These are phyloP conservation scores for Russula griseocarnosa DNA, from an alignment of 768 basidiomycete species.

Conservation along the genomic window DNA sequence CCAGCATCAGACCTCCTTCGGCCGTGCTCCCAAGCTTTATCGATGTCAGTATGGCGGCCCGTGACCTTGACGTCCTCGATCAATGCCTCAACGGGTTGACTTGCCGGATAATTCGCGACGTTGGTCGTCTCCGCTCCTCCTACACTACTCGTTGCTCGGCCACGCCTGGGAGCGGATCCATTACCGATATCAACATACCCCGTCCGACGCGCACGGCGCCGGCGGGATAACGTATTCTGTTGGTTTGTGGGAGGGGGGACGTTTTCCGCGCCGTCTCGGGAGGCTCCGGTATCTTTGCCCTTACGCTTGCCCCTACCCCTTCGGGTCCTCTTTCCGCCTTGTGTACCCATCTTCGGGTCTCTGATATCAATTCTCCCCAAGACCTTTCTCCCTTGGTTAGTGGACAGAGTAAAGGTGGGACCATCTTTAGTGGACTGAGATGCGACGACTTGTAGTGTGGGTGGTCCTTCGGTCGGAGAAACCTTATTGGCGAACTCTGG, in stretches of 20 bases:
- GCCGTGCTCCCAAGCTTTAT: not conserved
- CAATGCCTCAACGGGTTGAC: not conserved
- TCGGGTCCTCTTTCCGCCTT: conserved; percentile 3
- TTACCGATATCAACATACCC: not conserved
- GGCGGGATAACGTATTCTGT: conserved; percentile 3
- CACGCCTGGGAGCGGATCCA: not conserved
- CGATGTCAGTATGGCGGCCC: not conserved
- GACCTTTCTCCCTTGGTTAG: not conserved
- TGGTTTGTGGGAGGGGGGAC: conserved; percentile 5
- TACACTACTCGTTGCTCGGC: not conserved
- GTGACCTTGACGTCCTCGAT: not conserved
- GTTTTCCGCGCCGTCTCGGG: conserved; percentile 11
- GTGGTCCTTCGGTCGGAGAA: not conserved
- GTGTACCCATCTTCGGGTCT: conserved; percentile 1
- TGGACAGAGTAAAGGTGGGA: not conserved
- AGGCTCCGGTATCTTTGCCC: not conserved
- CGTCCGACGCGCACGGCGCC: not conserved
- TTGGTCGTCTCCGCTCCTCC: not conserved
- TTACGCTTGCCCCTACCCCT: conserved; percentile 7
- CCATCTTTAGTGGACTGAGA: not conserved
- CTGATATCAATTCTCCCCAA: not conserved
- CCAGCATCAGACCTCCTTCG: not conserved
- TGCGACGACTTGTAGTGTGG: not conserved
- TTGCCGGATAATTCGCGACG: not conserved
- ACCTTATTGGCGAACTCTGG: not conserved